Base-by-base conservation (phyloP, 2,329 filamentous ascomycete genomes). In the Apiospora aurea region DNA sequence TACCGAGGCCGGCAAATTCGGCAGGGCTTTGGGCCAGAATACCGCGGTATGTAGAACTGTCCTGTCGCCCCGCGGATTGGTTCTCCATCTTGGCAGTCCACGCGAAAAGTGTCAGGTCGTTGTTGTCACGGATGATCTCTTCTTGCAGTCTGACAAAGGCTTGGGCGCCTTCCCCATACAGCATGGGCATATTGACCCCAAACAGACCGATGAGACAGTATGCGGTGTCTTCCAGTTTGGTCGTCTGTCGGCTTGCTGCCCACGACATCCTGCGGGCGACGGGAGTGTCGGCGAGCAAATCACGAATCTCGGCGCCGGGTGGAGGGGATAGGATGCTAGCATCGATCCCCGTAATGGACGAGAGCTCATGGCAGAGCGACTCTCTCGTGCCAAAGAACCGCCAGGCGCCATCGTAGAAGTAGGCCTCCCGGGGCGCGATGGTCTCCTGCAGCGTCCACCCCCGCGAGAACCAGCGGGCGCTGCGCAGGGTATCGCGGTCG, bases 151-250 rank as follows among this genome's bases (percentile, higher is more conserved):
- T 38, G 24, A 14, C 24, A 47, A 69, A 69, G 0, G 79, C 77
- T 51, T 73, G 75, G 4, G 49, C 43, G n/a, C 79, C 79, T 68
- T 81, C 79, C 16, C 80, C 79, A 66, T 81, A 81, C 2, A 80
- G 72, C 69, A 80, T 70, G 3, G 77, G 76, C 76, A 81, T 79
- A 46, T 76, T 77, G 29, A 82, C 75, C 18, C 75, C 74, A 46
- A 81, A 81, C 4, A 81, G 67, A 2, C 80, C 79, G n/a, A 81
- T 64, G 1, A 81, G 71, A 24, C 75, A 79, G 71, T 81, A 81
- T 0, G 79, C 78, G 2, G 69, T 70, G 70, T 81, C 78, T 69
- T 80, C 76, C 44, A 69, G 16, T 34, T 77, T 75, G 0, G 75
- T 78, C 2, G 77, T 80, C 46, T 73, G 2, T 24, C 79, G 72